Percentiles rank a stretch among this genome's conserved stretches.
These are phyloP conservation scores for Didymella sp. DNA, from an alignment of 2,329 filamentous ascomycete species.

Conservation along the genomic window DNA sequence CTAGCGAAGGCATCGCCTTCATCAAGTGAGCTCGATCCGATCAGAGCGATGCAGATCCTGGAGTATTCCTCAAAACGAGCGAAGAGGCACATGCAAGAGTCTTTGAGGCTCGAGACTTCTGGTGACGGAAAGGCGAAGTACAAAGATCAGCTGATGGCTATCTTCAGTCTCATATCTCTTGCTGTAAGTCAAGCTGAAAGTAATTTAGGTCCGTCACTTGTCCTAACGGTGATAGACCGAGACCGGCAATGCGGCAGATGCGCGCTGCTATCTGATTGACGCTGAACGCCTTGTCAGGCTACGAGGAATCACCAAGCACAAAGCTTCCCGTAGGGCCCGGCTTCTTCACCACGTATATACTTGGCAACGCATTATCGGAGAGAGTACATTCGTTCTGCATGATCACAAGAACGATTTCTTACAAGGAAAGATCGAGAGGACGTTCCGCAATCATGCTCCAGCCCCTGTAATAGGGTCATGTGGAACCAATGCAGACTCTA, in stretches of 20 bases:
- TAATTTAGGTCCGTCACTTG: neutral
- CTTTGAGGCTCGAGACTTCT: conserved; percentile 19
- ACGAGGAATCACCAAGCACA: conserved; percentile 47
- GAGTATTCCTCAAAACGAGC: conserved; percentile 17
- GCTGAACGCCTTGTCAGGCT: conserved; percentile 54
- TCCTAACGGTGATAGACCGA: conserved; percentile 19
- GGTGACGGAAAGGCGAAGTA: conserved; percentile 25
- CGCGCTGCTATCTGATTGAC: conserved; percentile 51
- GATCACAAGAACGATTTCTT: conserved; percentile 19
- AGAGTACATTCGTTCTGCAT: conserved; percentile 45
- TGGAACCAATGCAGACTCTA: conserved; percentile 12
- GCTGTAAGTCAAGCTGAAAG: conserved; percentile 16
- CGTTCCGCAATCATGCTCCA: conserved; percentile 1
- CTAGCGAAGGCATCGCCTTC: conserved; percentile 2
- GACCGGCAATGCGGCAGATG: conserved; percentile 35
- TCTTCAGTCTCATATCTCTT: conserved; percentile 24
- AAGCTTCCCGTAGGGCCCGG: conserved; percentile 53
- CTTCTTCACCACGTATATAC: conserved; percentile 51
- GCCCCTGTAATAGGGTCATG: conserved; percentile 19
- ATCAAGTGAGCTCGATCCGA: conserved; percentile 1
- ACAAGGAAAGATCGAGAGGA: conserved; percentile 16
- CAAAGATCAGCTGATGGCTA: conserved; percentile 29
- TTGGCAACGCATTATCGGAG: conserved; percentile 27
- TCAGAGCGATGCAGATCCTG: conserved; percentile 12
- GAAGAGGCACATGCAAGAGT: conserved; percentile 26